Base-by-base conservation (phyloP, 2,329 filamentous ascomycete species). In the Colletotrichum falcatum region DNA sequence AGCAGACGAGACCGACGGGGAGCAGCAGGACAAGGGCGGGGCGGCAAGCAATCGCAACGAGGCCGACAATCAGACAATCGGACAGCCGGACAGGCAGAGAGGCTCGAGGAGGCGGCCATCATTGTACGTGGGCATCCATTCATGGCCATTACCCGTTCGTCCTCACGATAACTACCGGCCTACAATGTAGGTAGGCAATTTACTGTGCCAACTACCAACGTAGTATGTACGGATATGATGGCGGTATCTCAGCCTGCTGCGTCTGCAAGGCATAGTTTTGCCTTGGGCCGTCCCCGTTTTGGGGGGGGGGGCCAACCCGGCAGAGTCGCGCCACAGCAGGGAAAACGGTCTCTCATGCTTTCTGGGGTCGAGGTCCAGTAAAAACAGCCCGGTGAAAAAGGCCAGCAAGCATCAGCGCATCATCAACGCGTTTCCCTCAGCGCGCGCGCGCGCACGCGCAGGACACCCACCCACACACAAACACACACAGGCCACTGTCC, bases 1-100 rank as follows among this genome's bases (percentile, higher is more conserved):
- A 48, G 20, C 33, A 60, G 28, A 62, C 59, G 26, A 62, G 58
- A 55, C 39, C 59, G 61, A 65, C 66, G 61, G 61, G 37, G 56
- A 39, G 23, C 63, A 58, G 61, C 66, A 65, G 58, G 39, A 48
- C 28, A 16, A 46, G 30, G 30, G 44, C 42, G 11, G 42, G 39
- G 12, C 7, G 30, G 30, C 30, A 7, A 33, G 9, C 12, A 16
- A 46, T 33, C 5, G 26, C 20, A 30, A 16, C 42, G 28, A 30
- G 28, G 30, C 12, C 26, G 39, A 39, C 42, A 59, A 53, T 23
- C 59, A 51, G 48, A 62, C 33, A 53, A n/a, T n/a, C n/a, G n/a
- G 12, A 5, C 44, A 14, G 18, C 2, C 30, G 23, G 14, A 5
- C 59, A 42, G 42, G 6, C 6, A 12, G 44, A 20, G 20, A 23